A percentile compares a stretch with the other conserved stretches of the same genome.
These are phyloP conservation scores for Gracilaria gracilis DNA, from an alignment of 23 red algal species.

Conservation along the genomic window DNA sequence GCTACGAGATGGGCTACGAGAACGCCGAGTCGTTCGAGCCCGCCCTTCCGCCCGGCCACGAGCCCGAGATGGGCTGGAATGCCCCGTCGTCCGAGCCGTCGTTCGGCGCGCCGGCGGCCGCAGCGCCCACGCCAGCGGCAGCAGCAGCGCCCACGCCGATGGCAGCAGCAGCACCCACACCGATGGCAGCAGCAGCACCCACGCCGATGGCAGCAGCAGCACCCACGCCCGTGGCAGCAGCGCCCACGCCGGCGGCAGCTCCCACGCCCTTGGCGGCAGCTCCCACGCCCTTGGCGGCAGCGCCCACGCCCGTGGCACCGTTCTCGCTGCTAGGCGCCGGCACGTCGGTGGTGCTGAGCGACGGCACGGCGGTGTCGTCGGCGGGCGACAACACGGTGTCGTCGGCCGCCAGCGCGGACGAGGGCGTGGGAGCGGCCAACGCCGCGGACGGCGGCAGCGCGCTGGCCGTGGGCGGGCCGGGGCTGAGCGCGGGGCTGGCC, in stretches of 20 bases:
- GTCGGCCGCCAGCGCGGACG: slow-evolving; percentile 30
- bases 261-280: background rate
- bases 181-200: background rate
- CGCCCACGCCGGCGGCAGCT: background rate
- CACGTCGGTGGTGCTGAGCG: slow-evolving; percentile 19
- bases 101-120: background rate
- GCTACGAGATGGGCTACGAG: slow-evolving; percentile 35
- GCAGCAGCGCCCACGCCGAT: background rate
- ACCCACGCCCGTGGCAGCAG: background rate
- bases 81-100: background rate
- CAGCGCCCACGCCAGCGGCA: background rate
- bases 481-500: slow-evolving; percentile 29
- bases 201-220: background rate
- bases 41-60: background rate
- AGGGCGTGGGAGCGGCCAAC: too few species aligned
- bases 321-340: background rate
- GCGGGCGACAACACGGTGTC: slow-evolving; percentile 31
- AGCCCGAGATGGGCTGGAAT: background rate
- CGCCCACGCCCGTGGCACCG: background rate
- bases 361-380: slow-evolving; percentile 37
- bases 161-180: background rate
- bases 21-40: background rate
- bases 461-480: slow-evolving; percentile 27
- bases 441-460: slow-evolving; percentile 31
- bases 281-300: background rate